Evolutionary conservation across 306 rosid species (phyloP).

Genomic region (Trifolium repens): DNA sequence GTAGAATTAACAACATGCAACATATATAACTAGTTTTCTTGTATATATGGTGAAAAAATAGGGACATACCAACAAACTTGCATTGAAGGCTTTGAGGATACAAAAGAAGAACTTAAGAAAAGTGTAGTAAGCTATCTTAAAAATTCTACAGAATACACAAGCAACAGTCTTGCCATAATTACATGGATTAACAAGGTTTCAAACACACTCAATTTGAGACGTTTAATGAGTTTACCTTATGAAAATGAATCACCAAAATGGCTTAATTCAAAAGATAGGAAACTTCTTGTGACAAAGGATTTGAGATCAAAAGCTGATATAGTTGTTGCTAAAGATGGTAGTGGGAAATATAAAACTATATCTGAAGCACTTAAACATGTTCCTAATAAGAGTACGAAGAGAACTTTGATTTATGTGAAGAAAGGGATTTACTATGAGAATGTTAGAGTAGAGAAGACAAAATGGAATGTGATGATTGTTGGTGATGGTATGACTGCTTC

Average conservation of each 20-base stretch:
- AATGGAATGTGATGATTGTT: constrained; percentile 73
- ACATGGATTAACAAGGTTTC: constrained; percentile 54
- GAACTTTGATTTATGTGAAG: constrained; percentile 71
- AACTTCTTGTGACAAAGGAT: constrained; percentile 29
- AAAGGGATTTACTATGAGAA: constrained; percentile 69
- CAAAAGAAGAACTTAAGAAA: constrained; percentile 30
- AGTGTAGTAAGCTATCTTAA: constrained; percentile 45
- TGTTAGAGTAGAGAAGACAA: constrained; percentile 62
- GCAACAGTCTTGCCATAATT: constrained; percentile 81
- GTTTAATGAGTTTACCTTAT: constrained; percentile 35
- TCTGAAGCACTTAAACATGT: constrained; percentile 65
- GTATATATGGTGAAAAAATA: constrained; percentile 21
- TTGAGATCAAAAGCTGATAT: constrained; percentile 44
- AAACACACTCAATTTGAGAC: constrained; percentile 39
- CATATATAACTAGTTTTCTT: background rate
- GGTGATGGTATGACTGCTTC: constrained; percentile 78
- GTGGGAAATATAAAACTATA: constrained; percentile 62
- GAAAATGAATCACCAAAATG: constrained; percentile 37
- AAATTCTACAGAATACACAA: constrained; percentile 65
- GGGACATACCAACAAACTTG: constrained; percentile 77
- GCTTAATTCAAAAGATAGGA: constrained; percentile 44
- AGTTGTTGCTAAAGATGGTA: constrained; percentile 64
- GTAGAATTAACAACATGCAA: no score
- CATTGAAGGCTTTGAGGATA: constrained; percentile 61
- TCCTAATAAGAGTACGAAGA: constrained; percentile 53